Evolutionary conservation across 176 grass and related monocot genomes (phyloP).

Genomic region (Thinopyrum elongatum): DNA sequence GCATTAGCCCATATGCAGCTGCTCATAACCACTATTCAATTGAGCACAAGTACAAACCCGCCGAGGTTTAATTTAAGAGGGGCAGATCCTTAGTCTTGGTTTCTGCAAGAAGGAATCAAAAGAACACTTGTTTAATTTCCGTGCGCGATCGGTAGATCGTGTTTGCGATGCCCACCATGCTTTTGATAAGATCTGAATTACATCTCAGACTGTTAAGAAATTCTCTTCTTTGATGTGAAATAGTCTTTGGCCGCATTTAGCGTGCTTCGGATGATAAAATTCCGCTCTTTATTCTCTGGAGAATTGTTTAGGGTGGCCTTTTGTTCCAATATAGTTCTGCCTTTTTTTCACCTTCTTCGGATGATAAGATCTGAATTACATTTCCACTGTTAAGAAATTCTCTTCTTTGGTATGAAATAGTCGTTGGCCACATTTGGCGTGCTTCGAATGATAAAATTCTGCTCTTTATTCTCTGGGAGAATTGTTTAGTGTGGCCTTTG

Average conservation of each 20-base stretch:
- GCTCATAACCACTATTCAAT: slow-evolving; percentile 41
- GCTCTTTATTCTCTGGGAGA: slow-evolving; percentile 29
- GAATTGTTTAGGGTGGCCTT: slow-evolving; percentile 20
- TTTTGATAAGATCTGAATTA: slow-evolving; percentile 40
- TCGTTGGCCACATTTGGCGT: neutral
- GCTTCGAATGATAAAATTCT: slow-evolving; percentile 13
- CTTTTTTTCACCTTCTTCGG: neutral
- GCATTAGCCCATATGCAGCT: slow-evolving; percentile 37
- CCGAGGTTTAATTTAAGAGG: slow-evolving; percentile 17
- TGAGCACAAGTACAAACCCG: slow-evolving; percentile 34
- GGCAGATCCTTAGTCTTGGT: slow-evolving; percentile 27
- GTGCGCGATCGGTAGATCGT: slow-evolving; percentile 1
- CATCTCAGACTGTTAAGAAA: slow-evolving; percentile 16
- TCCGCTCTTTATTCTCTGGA: slow-evolving; percentile 37
- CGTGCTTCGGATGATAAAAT: slow-evolving; percentile 1
- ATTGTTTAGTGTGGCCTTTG: slow-evolving; percentile 15
- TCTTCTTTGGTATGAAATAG: slow-evolving; percentile 11
- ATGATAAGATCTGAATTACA: slow-evolving; percentile 39
- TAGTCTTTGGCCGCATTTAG: slow-evolving; percentile 15
- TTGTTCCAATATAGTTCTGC: slow-evolving; percentile 27
- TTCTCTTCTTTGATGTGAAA: slow-evolving; percentile 16
- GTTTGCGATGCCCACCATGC: neutral
- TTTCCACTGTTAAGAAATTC: slow-evolving; percentile 10
- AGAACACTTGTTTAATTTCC: slow-evolving; percentile 24
- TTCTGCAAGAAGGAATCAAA: slow-evolving; percentile 43